A percentile compares a stretch with the other conserved stretches of the same genome.
phyloP scores from a whole-genome alignment of 108 stramenopile genomes.

The Stephanodiscus minutulus region DNA sequence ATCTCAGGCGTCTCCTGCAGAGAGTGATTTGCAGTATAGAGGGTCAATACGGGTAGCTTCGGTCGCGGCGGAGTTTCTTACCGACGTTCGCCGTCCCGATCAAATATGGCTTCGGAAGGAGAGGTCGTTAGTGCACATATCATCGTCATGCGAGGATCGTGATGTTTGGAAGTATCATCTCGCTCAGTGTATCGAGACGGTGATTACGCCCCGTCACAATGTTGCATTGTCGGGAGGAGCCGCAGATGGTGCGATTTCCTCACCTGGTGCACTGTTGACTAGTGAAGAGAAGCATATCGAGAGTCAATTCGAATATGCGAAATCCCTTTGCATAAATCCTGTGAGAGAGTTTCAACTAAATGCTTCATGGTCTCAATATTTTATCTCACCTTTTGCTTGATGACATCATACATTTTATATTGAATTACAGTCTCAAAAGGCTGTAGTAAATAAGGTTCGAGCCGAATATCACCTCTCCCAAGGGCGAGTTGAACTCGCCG shows the following conservation, averaged over 20 bases:
- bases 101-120: slow-evolving; percentile 88
- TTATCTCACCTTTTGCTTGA: not conserved
- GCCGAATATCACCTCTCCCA: slow-evolving; percentile 83
- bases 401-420: not conserved
- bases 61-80: slow-evolving; percentile 70
- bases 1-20: slow-evolving; percentile 41
- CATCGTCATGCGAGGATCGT: slow-evolving; percentile 81
- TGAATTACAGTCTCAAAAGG: slow-evolving; percentile 64
- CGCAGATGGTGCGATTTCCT: not conserved
- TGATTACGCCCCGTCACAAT: slow-evolving; percentile 4
- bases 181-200: slow-evolving; percentile 58
- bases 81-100: slow-evolving; percentile 88
- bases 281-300: slow-evolving; percentile 80
- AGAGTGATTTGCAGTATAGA: slow-evolving; percentile 13
- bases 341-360: slow-evolving; percentile 15
- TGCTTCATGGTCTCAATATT: not conserved
- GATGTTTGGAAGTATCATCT: slow-evolving; percentile 88
- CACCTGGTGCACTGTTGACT: slow-evolving; percentile 24
- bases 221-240: not conserved
- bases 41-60: slow-evolving; percentile 27
- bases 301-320: slow-evolving; percentile 80
- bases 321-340: slow-evolving; percentile 71
- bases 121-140: slow-evolving; percentile 79
- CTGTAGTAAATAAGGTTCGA: slow-evolving; percentile 77
- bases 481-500: slow-evolving; percentile 73